Conservation (phyloP, 1,284 basidiomycete species). For the Papiliotrema terrestris region DNA sequence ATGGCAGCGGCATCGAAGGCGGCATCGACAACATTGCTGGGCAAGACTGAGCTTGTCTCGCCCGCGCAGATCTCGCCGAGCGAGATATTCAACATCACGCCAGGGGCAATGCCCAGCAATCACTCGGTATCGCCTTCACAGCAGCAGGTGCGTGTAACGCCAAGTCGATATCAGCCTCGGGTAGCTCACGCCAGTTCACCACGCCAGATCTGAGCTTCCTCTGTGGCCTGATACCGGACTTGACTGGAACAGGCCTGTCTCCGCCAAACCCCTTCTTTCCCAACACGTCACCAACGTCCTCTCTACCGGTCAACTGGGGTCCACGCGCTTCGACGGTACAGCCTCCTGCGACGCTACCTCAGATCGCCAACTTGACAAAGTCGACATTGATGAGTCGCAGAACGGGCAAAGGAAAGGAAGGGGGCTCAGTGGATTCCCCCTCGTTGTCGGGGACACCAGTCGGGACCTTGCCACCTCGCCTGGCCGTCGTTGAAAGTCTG, state of each 20-base stretch:
- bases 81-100: conserved; percentile 7
- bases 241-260: background rate
- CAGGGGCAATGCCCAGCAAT: background rate
- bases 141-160: background rate
- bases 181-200: background rate
- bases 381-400: conserved; percentile 16
- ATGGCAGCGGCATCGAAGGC: background rate
- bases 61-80: conserved; percentile 5
- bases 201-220: conserved; percentile 18
- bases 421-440: conserved; percentile 1
- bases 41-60: background rate
- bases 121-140: background rate
- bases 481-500: conserved; percentile 16
- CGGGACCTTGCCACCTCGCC: conserved; percentile 7
- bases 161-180: background rate
- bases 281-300: conserved; percentile 4
- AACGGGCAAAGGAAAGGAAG: conserved; percentile 7
- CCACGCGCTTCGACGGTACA: conserved; percentile 3
- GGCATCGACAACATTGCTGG: background rate
- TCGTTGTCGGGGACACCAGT: background rate
- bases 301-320: conserved; percentile 4
- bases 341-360: conserved; percentile 3
- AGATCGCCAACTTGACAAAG: conserved; percentile 18
- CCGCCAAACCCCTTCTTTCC: background rate
- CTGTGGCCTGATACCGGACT: conserved; percentile 15